Percentiles rank a stretch among this genome's conserved stretches.
These are phyloP conservation scores for Daldinia concentrica DNA, from an alignment of 495 filamentous ascomycete species.

Conservation along the genomic window DNA sequence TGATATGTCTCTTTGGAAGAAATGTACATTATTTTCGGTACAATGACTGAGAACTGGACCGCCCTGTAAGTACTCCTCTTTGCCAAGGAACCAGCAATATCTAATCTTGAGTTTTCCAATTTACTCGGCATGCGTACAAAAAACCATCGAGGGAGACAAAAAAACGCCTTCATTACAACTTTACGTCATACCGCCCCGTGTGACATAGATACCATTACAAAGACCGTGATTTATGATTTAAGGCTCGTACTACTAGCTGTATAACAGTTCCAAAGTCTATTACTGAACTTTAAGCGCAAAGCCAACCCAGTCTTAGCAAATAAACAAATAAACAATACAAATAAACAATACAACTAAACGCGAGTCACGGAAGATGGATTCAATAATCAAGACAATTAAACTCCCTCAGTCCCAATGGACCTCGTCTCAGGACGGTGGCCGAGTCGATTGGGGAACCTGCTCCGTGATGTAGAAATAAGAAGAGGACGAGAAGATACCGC, in stretches of 20 bases:
- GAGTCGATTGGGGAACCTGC: conserved; percentile 37
- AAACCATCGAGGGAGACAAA: neutral
- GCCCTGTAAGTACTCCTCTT: neutral
- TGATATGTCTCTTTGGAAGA: neutral
- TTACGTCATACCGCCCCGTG: neutral
- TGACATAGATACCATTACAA: neutral
- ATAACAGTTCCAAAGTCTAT: neutral
- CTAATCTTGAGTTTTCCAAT: neutral
- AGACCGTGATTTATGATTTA: neutral
- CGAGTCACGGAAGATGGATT: neutral
- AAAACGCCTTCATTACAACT: neutral
- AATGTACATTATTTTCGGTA: neutral
- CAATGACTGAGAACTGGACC: neutral
- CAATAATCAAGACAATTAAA: conserved; percentile 4
- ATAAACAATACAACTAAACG: neutral
- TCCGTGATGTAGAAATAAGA: conserved; percentile 19
- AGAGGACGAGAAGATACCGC: neutral
- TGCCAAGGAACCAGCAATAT: neutral
- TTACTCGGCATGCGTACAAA: neutral
- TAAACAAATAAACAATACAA: neutral
- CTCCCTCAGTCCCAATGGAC: conserved; percentile 20
- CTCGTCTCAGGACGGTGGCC: conserved; percentile 24
- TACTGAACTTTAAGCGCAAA: neutral
- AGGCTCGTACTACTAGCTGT: neutral
- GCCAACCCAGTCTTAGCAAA: neutral